Percentiles rank a stretch among this genome's conserved stretches.
Evolutionary conservation across 495 filamentous ascomycete species (phyloP).

Genomic region (Aspergillus bridgeri): DNA sequence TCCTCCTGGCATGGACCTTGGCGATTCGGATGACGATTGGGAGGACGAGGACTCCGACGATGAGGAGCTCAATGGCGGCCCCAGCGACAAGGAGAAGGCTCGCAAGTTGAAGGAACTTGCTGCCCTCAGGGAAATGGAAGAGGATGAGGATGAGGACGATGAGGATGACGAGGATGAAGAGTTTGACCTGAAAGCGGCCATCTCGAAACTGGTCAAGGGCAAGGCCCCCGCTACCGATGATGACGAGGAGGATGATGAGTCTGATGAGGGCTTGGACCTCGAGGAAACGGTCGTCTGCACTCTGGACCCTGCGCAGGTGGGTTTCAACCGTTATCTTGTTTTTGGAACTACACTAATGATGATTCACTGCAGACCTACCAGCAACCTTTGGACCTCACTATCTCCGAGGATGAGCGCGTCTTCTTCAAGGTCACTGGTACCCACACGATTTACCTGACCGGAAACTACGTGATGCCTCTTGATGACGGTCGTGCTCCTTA

Average conservation of each 20-base stretch:
- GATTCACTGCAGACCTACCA: constrained; percentile 69
- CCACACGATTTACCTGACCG: constrained; percentile 85
- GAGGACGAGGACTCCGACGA: constrained; percentile 65
- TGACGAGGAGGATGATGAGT: constrained; percentile 60
- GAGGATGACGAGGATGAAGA: constrained; percentile 57
- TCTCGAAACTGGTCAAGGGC: constrained; percentile 67
- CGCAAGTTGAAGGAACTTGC: constrained; percentile 76
- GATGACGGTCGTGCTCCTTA: constrained; percentile 50
- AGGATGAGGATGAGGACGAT: constrained; percentile 56
- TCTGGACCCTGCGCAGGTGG: constrained; percentile 77
- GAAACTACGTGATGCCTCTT: constrained; percentile 79
- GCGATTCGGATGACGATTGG: constrained; percentile 56
- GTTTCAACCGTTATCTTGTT: constrained; percentile 8
- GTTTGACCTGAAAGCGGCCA: constrained; percentile 58
- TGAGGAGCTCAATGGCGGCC: constrained; percentile 78
- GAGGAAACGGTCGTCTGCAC: constrained; percentile 94
- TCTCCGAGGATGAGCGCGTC: constrained; percentile 78
- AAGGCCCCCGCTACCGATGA: constrained; percentile 73
- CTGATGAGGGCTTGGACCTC: constrained; percentile 62
- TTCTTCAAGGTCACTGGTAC: constrained; percentile 92
- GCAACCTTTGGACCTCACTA: constrained; percentile 88
- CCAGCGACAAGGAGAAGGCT: constrained; percentile 82
- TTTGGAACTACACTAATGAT: constrained; percentile 7
- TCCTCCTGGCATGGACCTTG: constrained; percentile 48
- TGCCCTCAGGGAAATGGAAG: constrained; percentile 63